Evolutionary conservation across 768 basidiomycete genomes (phyloP).

Genomic region (Hericium rajendrae): DNA sequence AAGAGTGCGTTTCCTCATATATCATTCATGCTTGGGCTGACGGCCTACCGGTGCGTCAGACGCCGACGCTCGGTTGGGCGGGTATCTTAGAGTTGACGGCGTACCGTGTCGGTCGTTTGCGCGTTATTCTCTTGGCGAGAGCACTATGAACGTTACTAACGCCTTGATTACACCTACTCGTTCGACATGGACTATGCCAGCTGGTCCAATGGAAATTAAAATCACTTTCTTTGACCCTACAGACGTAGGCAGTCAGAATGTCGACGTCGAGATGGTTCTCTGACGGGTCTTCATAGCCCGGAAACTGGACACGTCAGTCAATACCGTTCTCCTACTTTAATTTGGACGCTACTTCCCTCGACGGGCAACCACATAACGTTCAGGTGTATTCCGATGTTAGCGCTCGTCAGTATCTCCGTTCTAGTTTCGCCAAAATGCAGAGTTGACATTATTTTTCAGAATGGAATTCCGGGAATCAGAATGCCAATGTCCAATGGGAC

Average conservation of each 20-base stretch:
- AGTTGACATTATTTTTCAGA: constrained; percentile 12
- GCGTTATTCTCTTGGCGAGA: background rate
- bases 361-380: constrained; percentile 24
- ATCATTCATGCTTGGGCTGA: background rate
- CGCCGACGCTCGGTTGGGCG: constrained; percentile 5
- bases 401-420: constrained; percentile 34
- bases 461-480: background rate
- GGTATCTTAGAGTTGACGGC: constrained; percentile 5
- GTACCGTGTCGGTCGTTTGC: constrained; percentile 12
- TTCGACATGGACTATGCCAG: constrained; percentile 22
- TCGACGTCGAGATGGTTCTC: background rate
- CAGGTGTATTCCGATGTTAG: constrained; percentile 32
- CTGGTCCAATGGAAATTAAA: constrained; percentile 27
- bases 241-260: constrained; percentile 18
- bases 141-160: constrained; percentile 13
- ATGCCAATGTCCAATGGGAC: background rate
- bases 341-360: constrained; percentile 21
- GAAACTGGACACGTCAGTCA: constrained; percentile 28
- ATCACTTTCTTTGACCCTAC: constrained; percentile 31
- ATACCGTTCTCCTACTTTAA: constrained; percentile 31
- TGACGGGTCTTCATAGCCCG: constrained; percentile 16
- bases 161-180: constrained; percentile 26
- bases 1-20: background rate
- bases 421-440: background rate
- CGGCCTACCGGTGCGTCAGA: background rate